These are phyloP conservation scores for Curvularia sp. DNA, from an alignment of 2,329 filamentous ascomycete species.

Conservation along the genomic window DNA sequence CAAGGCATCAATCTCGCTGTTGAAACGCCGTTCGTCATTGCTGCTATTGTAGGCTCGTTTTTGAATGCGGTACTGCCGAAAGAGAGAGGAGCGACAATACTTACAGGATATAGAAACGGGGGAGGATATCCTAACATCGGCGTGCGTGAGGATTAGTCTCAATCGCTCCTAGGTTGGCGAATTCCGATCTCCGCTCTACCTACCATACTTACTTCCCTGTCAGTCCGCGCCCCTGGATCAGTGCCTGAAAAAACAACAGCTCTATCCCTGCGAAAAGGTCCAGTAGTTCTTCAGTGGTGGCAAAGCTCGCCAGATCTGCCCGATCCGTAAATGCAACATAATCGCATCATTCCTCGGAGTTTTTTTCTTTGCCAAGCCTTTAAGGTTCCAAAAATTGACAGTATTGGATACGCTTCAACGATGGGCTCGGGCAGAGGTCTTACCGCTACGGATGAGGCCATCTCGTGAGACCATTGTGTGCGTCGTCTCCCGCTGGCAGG, in stretches of 20 bases:
- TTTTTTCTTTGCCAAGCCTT: neutral
- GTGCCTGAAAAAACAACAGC: neutral
- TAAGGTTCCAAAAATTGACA: neutral
- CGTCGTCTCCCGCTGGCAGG: neutral
- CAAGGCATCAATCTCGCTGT: slow-evolving; percentile 53
- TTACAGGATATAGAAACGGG: slow-evolving; percentile 17
- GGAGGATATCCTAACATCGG: slow-evolving; percentile 19
- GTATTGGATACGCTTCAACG: neutral
- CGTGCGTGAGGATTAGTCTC: slow-evolving; percentile 8
- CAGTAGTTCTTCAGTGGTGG: neutral
- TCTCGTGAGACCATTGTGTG: neutral
- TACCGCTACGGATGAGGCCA: neutral
- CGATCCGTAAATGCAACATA: neutral
- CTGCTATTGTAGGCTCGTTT: slow-evolving; percentile 48
- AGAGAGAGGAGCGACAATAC: slow-evolving; percentile 25
- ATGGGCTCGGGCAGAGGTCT: neutral
- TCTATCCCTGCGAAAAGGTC: neutral
- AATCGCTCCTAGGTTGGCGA: neutral
- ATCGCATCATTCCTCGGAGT: neutral
- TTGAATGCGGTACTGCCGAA: slow-evolving; percentile 54
- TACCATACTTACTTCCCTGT: neutral
- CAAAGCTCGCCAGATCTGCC: neutral
- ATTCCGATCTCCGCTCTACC: neutral
- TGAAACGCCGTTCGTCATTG: slow-evolving; percentile 54
- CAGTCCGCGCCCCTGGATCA: neutral